Evolutionary conservation across 2,329 filamentous ascomycete species (phyloP), one percentile per base, ranked within the genome.

Genomic region (Scedosporium boydii): DNA sequence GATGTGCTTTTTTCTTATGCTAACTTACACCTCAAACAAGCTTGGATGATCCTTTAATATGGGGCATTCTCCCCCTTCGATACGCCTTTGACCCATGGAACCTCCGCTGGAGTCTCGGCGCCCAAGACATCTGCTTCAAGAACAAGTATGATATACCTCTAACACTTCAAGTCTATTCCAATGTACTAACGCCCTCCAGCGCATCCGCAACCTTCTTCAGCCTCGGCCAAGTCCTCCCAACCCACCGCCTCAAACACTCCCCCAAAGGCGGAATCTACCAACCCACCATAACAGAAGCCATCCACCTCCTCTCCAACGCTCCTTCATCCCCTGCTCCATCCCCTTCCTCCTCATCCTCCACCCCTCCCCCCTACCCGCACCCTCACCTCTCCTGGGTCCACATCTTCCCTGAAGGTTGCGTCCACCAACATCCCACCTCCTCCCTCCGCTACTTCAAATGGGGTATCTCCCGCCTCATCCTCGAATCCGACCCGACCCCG

Each of bases 381-480:
- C 69, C 78, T 6, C 77, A 77, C 48, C 92, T 86, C 75, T 85
- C 84, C 4, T 99, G 95, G 95, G 80, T 99, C 3, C 95, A 99
- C 74, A 88, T 98, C 62, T 98, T 98, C 74, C 95, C 95, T 12
- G 95, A 99, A 76, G 95, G 92, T 58, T 91, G 90, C 74, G 91
- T 96, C 56, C 93, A 98, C 74, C 95, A 99, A 76, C 87, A 91
- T 67, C 83, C 88, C 1, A 79, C 86, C 51, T 86, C 87, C 68
- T 85, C 87, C 6, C 87, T 98, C 80, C 89, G 95, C 34, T 99
- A 99, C 77, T 98, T 98, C 84, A 97, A 96, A 78, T 99, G 95
- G 95, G 95, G 95, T 1, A 82, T 98, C 1, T 91, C 93, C 6
- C 86, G 95, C 2, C 81, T 98, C 63, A 95, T 99, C 63, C 84